Conservation (phyloP, 257 asterid species). For the Ophiorrhiza pumila region DNA sequence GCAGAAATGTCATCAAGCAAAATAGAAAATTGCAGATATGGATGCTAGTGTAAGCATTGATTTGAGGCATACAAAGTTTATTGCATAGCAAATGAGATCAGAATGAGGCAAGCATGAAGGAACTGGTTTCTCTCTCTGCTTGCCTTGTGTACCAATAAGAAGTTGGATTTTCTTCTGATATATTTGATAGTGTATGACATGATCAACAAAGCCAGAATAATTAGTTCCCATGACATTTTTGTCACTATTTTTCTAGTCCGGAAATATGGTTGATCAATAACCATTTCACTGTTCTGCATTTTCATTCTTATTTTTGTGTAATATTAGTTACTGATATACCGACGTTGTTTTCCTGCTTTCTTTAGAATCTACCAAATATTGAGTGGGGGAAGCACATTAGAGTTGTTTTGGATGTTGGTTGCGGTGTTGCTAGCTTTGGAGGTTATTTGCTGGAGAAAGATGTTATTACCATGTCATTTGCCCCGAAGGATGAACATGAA, state of each 20-base stretch:
- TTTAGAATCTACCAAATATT: constrained; percentile 61
- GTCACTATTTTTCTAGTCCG: not conserved
- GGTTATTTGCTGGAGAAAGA: constrained; percentile 74
- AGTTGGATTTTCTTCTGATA: not conserved
- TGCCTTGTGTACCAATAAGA: not conserved
- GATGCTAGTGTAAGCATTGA: no score
- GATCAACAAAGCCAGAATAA: not conserved
- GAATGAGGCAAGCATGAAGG: not conserved
- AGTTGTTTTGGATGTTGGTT: constrained; percentile 90
- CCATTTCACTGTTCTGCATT: not conserved
- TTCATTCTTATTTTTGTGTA: not conserved
- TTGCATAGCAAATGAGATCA: not conserved
- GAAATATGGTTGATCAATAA: no score
- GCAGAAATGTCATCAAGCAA: not conserved
- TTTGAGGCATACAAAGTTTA: not conserved
- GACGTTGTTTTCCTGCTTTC: constrained; percentile 12
- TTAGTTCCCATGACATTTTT: not conserved
- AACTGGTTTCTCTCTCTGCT: not conserved
- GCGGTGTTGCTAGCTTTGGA: constrained; percentile 99
- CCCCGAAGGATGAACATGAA: constrained; percentile 99
- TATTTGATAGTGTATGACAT: not conserved
- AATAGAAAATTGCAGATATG: not conserved
- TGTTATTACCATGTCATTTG: constrained; percentile 88
- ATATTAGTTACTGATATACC: not conserved
- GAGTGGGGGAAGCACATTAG: constrained; percentile 81